phyloP scores from a whole-genome alignment of 306 rosid species.

The Crataegus laevigata region DNA sequence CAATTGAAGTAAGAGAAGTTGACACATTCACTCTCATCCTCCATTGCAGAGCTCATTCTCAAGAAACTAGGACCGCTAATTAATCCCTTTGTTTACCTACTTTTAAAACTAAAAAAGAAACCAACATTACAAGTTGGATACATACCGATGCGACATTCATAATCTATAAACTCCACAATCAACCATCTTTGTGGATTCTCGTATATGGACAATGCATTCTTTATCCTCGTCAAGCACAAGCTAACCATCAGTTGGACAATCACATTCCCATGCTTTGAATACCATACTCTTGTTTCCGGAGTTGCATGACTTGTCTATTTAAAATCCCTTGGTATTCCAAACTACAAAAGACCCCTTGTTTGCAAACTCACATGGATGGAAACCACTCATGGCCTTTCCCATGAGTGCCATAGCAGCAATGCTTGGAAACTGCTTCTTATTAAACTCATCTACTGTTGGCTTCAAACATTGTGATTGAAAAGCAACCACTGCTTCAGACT shows the following conservation, averaged over 20 bases:
- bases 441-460: slow-evolving; percentile 16
- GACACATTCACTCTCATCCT: not conserved
- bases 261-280: not conserved
- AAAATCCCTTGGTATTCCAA: slow-evolving; percentile 49
- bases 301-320: not conserved
- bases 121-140: not conserved
- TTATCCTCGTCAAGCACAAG: not conserved
- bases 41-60: not conserved
- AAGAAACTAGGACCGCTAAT: not conserved
- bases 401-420: slow-evolving; percentile 88
- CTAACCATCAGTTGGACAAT: not conserved
- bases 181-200: slow-evolving; percentile 3
- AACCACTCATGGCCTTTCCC: slow-evolving; percentile 63
- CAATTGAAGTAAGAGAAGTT: not conserved
- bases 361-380: slow-evolving; percentile 37
- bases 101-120: not conserved
- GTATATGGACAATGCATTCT: slow-evolving; percentile 1
- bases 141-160: slow-evolving; percentile 8
- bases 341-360: slow-evolving; percentile 52
- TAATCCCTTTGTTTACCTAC: not conserved
- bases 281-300: slow-evolving; percentile 8
- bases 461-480: slow-evolving; percentile 31
- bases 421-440: slow-evolving; percentile 72
- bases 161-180: not conserved
- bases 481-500: slow-evolving; percentile 23